These are phyloP conservation scores for Cutaneotrichosporon sp. DNA, from an alignment of 1,284 basidiomycete species.

Conservation along the genomic window DNA sequence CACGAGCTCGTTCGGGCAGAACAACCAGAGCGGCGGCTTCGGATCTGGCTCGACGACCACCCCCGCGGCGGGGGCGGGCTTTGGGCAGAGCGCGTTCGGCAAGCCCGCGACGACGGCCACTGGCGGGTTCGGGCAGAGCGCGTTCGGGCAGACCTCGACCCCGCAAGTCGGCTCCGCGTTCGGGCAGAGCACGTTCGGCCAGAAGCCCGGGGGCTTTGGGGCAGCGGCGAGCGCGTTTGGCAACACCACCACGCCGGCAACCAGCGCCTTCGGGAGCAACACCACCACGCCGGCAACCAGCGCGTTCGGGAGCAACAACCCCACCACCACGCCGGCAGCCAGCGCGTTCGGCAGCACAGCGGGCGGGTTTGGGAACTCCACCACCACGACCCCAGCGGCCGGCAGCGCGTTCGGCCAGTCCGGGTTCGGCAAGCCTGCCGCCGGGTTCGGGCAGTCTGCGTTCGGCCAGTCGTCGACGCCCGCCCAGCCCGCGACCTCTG, in stretches of 20 bases:
- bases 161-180: not conserved
- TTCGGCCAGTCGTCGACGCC: conserved; percentile 1
- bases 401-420: conserved; percentile 10
- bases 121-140: conserved; percentile 27
- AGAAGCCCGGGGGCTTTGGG: conserved; percentile 25
- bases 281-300: not conserved
- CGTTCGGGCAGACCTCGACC: conserved; percentile 36
- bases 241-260: not conserved
- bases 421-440: not conserved
- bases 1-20: conserved; percentile 16
- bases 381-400: too few species aligned
- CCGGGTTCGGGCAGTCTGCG: conserved; percentile 3
- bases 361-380: conserved; percentile 5
- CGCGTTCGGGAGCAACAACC: not conserved
- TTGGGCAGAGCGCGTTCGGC: conserved; percentile 13
- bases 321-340: not conserved
- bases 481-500: not conserved
- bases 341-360: not conserved
- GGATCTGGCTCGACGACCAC: conserved; percentile 22
- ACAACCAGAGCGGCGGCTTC: not conserved
- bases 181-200: not conserved
- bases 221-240: conserved; percentile 26
- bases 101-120: conserved; percentile 29
- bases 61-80: not conserved
- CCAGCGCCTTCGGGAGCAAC: not conserved